phyloP scores from a whole-genome alignment of 192 early-diverging fungal species.

The Diversispora epigaea region DNA sequence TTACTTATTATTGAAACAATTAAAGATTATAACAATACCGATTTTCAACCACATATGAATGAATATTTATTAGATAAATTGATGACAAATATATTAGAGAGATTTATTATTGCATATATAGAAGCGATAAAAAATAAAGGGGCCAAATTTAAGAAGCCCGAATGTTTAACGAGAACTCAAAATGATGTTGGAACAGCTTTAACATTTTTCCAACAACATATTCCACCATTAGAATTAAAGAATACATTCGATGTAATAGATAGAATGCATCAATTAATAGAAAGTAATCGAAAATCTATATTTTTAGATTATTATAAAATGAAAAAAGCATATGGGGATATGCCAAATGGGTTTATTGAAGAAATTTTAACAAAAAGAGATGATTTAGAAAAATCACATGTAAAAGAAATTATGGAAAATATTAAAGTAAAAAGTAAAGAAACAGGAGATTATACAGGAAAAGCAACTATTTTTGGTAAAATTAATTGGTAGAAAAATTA shows the following conservation, averaged over 20 bases:
- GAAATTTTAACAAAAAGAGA: constrained; percentile 84
- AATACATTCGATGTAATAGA: constrained; percentile 81
- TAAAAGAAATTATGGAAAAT: constrained; percentile 87
- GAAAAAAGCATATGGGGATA: constrained; percentile 88
- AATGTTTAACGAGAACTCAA: constrained; percentile 67
- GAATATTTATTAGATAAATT: constrained; percentile 87
- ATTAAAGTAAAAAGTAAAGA: constrained; percentile 68
- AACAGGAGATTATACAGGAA: constrained; percentile 44
- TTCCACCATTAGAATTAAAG: constrained; percentile 67
- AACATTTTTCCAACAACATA: constrained; percentile 79
- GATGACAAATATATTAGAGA: constrained; percentile 82
- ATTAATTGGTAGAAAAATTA: constrained; percentile 37
- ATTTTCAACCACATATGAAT: constrained; percentile 84
- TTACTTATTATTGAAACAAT: constrained; percentile 85
- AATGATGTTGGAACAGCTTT: constrained; percentile 71
- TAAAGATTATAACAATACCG: constrained; percentile 85
- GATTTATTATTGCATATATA: constrained; percentile 80
- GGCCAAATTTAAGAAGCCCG: constrained; percentile 70
- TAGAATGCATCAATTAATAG: constrained; percentile 76
- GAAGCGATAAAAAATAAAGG: constrained; percentile 82
- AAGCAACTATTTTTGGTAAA: constrained; percentile 59
- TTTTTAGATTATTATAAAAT: constrained; percentile 91
- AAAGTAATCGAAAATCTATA: constrained; percentile 76
- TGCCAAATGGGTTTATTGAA: constrained; percentile 90
- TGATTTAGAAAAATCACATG: constrained; percentile 81